Percentiles rank a stretch among this genome's conserved stretches.
Evolutionary conservation across 306 rosid species (phyloP).

Genomic region (Mimosa pudica): DNA sequence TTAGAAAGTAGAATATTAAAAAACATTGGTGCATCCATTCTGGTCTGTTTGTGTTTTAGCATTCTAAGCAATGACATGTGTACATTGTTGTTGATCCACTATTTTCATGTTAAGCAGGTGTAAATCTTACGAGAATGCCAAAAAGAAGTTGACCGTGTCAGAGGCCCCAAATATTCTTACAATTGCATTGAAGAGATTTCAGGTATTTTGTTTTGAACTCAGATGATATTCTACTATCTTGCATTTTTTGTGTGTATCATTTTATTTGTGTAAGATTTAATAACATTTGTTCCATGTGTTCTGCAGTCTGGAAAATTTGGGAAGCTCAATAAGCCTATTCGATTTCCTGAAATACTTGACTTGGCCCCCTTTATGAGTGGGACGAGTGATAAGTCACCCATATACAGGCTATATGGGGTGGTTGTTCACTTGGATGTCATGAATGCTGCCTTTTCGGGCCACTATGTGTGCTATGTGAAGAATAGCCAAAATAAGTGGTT

Average conservation of each 20-base stretch:
- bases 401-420: slow-evolving; percentile 85
- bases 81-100: slow-evolving; percentile 27
- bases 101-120: slow-evolving; percentile 58
- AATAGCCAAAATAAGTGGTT: slow-evolving; percentile 91
- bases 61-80: slow-evolving; percentile 5
- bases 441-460: slow-evolving; percentile 98
- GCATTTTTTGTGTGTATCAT: neutral
- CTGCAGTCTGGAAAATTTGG: slow-evolving; percentile 95
- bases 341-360: slow-evolving; percentile 80
- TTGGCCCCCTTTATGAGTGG: slow-evolving; percentile 90
- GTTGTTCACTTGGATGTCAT: slow-evolving; percentile 91
- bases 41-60: slow-evolving; percentile 7
- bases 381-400: slow-evolving; percentile 84
- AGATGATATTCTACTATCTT: slow-evolving; percentile 18
- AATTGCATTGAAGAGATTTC: slow-evolving; percentile 92
- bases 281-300: slow-evolving; percentile 19
- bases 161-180: slow-evolving; percentile 98
- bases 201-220: slow-evolving; percentile 57
- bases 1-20: slow-evolving; percentile 12
- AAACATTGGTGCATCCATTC: no score
- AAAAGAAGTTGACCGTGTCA: slow-evolving; percentile 83
- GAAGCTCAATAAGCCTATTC: slow-evolving; percentile 90
- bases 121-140: slow-evolving; percentile 94
- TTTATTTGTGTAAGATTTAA: neutral
- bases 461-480: slow-evolving; percentile 92